Percentiles rank a stretch among this genome's conserved stretches.
Evolutionary conservation across 352 stramenopile species (phyloP).

Genomic region (Phytophthora hybrid): DNA sequence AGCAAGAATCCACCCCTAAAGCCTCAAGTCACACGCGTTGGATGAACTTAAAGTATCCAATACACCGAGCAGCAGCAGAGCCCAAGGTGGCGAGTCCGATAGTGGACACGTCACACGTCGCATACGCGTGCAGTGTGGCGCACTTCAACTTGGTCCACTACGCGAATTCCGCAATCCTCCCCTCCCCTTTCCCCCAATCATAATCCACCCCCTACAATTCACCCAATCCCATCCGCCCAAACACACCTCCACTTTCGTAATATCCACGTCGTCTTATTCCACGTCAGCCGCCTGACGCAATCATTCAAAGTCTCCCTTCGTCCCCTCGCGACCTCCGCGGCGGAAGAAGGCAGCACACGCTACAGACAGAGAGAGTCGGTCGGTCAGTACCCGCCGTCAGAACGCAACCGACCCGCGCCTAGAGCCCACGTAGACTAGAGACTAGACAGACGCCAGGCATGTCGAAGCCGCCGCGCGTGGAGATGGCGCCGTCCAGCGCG

Average conservation of each 20-base stretch:
- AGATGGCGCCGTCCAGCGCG: slow-evolving; percentile 67
- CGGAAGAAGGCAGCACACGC: neutral
- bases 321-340: neutral
- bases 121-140: neutral
- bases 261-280: neutral
- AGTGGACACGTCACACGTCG: slow-evolving; percentile 1
- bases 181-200: neutral
- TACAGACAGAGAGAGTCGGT: neutral
- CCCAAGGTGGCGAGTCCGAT: neutral
- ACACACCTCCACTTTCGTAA: neutral
- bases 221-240: neutral
- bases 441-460: slow-evolving; percentile 5
- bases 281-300: neutral
- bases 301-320: neutral
- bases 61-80: neutral
- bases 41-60: neutral
- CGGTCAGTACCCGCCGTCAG: neutral
- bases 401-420: neutral
- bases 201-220: neutral
- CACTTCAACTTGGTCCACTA: neutral
- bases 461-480: slow-evolving; percentile 58
- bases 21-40: neutral
- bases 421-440: neutral
- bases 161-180: neutral
- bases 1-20: neutral